Base-by-base conservation (phyloP, 306 rosid species). In the Sicyos edulis region DNA sequence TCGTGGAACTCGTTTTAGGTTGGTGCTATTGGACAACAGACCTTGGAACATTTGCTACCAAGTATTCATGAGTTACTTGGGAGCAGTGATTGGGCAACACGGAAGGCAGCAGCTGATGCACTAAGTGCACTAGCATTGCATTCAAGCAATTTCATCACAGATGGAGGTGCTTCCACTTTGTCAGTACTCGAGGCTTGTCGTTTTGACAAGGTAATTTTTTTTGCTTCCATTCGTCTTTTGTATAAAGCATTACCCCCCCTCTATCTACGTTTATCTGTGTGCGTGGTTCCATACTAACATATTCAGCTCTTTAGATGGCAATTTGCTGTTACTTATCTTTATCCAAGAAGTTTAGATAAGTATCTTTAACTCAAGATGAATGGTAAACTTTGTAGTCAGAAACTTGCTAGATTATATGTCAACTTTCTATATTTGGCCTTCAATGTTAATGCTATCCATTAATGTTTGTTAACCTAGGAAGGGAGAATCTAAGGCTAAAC, bases 81-180 rank as follows among this genome's bases (percentile, higher is more conserved):
- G 51, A 91, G 87, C 83, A 45, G 84, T 19, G 99, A 95, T 78
- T 95, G 99, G 99, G 92, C 92, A 54, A 95, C 97, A 21, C 97
- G 99, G 37, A 95, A 95, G 85, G 99, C 99, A 53, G 96, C 99
- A 49, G 97, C 99, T 61, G 99, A 95, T 61, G 85, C 87, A 50
- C 81, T 95, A 45, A 80, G 78, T 72, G 83, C 91, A 13, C 67
- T 95, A 70, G 95, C 96, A 15, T 79, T 89, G 85, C 89, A 87
- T 83, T 83, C 97, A n/a, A 91, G 91, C 74, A 85, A 79, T 49
- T 73, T 95, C 82, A 68, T 89, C 77, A 77, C 80, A 5, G 96
- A 87, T 80, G 82, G 79, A 74, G 79, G 83, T 12, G 79, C 82
- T 57, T 75, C 97, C 40, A 91, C 97, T 9, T 10, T 91, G 59